phyloP scores from a whole-genome alignment of 805 yeast genomes.

The Saccharomycopsis fermentans region DNA sequence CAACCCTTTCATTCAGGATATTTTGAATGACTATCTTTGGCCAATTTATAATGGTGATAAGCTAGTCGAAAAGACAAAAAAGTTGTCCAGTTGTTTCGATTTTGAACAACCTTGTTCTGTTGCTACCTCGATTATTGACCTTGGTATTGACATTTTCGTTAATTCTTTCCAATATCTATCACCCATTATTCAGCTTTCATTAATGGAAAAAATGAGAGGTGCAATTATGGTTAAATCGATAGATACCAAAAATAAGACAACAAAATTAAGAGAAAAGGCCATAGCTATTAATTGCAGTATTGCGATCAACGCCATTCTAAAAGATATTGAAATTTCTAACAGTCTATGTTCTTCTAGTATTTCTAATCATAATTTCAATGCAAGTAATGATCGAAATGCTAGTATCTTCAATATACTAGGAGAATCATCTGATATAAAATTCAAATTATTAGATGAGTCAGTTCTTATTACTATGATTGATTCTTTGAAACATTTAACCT shows the following conservation, averaged over 20 bases:
- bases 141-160: conserved; percentile 68
- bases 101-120: conserved; percentile 20
- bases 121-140: conserved; percentile 53
- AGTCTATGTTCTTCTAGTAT: not conserved
- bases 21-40: conserved; percentile 17
- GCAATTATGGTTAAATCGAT: conserved; percentile 33
- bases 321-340: not conserved
- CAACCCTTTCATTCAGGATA: conserved; percentile 19
- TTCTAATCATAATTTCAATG: conserved; percentile 12
- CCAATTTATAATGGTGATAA: conserved; percentile 19
- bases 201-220: conserved; percentile 70
- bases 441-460: conserved; percentile 23
- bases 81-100: conserved; percentile 27
- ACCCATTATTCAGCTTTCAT: conserved; percentile 71
- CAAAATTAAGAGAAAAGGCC: conserved; percentile 30
- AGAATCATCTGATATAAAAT: not conserved
- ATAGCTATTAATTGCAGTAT: conserved; percentile 51
- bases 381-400: not conserved
- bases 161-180: conserved; percentile 61
- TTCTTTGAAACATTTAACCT: conserved; percentile 35
- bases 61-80: conserved; percentile 27
- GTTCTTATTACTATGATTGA: conserved; percentile 41
- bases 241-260: conserved; percentile 9
- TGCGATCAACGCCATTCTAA: conserved; percentile 46
- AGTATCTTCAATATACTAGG: not conserved